Evolutionary conservation across 805 yeast species (phyloP).

Genomic region (Yamadazyma nakazawae): DNA sequence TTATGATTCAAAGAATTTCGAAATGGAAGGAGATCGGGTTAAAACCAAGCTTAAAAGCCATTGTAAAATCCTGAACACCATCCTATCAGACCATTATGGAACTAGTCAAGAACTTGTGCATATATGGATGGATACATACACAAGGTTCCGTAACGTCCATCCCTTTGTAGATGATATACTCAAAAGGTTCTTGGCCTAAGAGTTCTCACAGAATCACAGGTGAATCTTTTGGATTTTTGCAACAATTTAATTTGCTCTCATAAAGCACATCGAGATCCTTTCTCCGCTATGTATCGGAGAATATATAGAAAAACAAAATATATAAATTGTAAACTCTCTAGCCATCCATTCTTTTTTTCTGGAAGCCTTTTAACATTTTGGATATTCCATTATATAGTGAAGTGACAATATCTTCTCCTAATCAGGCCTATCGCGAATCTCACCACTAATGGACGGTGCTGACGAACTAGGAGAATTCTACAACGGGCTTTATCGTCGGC

Average conservation of each 20-base stretch:
- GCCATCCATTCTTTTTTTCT: too few relatives aligned
- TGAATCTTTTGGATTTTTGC: too few relatives aligned
- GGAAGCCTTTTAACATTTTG: too few relatives aligned
- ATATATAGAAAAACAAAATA: too few relatives aligned
- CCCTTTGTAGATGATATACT: neutral
- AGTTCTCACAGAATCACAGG: too few relatives aligned
- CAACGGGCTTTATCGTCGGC: neutral
- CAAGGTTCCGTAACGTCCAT: neutral
- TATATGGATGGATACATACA: conserved; percentile 16
- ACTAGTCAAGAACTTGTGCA: conserved; percentile 19
- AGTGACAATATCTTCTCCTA: too few relatives aligned
- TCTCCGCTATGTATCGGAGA: too few relatives aligned
- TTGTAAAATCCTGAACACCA: conserved; percentile 12
- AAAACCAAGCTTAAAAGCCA: conserved; percentile 18
- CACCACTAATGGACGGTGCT: neutral
- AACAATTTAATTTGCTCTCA: too few relatives aligned
- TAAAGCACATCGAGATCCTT: too few relatives aligned
- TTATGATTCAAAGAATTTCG: conserved; percentile 13
- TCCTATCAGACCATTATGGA: conserved; percentile 12
- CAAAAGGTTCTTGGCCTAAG: neutral
- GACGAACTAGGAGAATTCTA: neutral
- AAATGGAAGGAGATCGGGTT: conserved; percentile 5
- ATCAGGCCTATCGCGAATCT: neutral
- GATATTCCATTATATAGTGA: too few relatives aligned
- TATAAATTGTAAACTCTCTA: too few relatives aligned